Percentiles rank a stretch among this genome's conserved stretches.
These are phyloP conservation scores for Neonectria hederae DNA, from an alignment of 2,329 filamentous ascomycete species.

Conservation along the genomic window DNA sequence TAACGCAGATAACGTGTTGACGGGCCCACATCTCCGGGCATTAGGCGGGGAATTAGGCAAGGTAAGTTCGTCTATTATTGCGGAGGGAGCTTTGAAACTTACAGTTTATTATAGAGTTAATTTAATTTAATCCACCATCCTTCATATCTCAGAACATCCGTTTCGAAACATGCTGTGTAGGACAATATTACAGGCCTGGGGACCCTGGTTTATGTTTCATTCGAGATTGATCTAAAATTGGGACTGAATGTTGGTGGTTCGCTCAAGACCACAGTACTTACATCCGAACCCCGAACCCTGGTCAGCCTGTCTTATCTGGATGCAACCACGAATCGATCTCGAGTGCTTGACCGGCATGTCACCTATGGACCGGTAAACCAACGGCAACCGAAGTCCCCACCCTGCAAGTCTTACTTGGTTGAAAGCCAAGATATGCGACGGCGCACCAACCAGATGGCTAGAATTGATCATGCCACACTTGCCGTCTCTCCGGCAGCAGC, in stretches of 20 bases:
- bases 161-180: background rate
- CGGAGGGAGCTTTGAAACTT: background rate
- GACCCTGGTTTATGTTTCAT: too few relatives aligned
- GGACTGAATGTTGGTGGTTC: background rate
- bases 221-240: background rate
- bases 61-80: background rate
- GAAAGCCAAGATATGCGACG: background rate
- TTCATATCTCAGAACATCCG: background rate
- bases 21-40: background rate
- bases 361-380: background rate
- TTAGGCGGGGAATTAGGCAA: background rate
- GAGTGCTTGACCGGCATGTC: background rate
- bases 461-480: background rate
- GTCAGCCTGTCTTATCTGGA: slow-evolving; percentile 5
- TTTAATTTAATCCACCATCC: background rate
- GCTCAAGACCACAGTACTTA: background rate
- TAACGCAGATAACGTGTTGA: slow-evolving; percentile 11
- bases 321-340: background rate
- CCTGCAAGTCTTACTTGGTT: background rate
- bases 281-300: background rate
- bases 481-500: background rate
- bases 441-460: slow-evolving; percentile 9
- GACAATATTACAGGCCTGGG: background rate
- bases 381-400: background rate
- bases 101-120: background rate